Evolutionary conservation across 2,329 filamentous ascomycete genomes (phyloP), one percentile per base, ranked within the genome.

Genomic region (Aspergillus luchuensis): DNA sequence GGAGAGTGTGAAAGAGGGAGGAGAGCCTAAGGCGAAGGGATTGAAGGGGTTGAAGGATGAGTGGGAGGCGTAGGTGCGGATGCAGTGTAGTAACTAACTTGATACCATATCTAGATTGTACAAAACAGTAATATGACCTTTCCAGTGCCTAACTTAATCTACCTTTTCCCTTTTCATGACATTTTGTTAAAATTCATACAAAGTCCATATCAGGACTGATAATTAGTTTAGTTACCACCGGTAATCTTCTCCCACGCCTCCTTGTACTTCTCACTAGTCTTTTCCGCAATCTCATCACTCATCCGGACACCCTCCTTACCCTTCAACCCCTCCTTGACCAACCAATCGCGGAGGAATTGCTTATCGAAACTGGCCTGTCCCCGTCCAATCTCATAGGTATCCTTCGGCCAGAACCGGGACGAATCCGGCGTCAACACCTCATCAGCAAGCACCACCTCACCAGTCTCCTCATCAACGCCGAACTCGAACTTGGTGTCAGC

Each of bases 341-440:
- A 76, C 91, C 92, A 97, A 78, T 97, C 89, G 38, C 93, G 82
- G 67, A 97, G 76, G 70, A 84, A 89, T 79, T 93, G 90, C 83
- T 97, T 97, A 74, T 97, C 93, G 67, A 94, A 95, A 77, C 91
- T 95, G 57, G 89, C 84, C 80, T 96, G 92, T 59, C 89, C 84
- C 63, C 82, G 83, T 2, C 93, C 92, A 17, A 90, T 77, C 72
- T 87, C 84, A 73, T 94, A 96, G 49, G 82, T 82, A 47, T 87
- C 87, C 64, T 84, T 86, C 0, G 88, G 88, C 93, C 94, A 98
- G 83, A 97, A 97, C 15, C 93, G 86, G 54, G 90, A 94, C 57
- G 86, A 89, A 74, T 92, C 89, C 2, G 92, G 92, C 7, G 92
- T 96, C 62, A 96, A 80, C 21, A 96, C 91, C 79, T 96, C 92